phyloP scores from a whole-genome alignment of 352 stramenopile genomes.

The Aphanomyces astaci region DNA sequence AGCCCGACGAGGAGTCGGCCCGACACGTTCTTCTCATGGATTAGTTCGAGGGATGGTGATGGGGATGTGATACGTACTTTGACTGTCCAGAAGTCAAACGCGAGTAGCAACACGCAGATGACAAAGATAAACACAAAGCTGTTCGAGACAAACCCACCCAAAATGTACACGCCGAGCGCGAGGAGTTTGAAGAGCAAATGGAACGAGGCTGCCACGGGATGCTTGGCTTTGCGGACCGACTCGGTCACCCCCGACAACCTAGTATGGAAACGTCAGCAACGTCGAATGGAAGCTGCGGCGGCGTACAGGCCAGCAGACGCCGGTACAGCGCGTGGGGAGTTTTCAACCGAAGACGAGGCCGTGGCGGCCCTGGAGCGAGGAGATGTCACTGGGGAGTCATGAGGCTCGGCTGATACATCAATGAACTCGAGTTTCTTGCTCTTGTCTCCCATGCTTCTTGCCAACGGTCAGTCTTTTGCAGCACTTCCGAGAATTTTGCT shows the following conservation, averaged over 20 bases:
- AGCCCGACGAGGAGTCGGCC: slow-evolving; percentile 89
- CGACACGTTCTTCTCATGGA: slow-evolving; percentile 75
- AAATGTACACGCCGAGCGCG: slow-evolving; percentile 92
- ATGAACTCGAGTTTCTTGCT: slow-evolving; percentile 71
- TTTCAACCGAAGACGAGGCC: neutral
- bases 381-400: slow-evolving; percentile 28
- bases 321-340: neutral
- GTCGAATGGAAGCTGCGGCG: too few relatives aligned
- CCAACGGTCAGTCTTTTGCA: neutral
- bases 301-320: neutral
- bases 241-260: slow-evolving; percentile 67
- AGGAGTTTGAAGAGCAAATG: slow-evolving; percentile 96
- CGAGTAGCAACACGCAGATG: slow-evolving; percentile 92
- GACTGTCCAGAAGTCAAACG: slow-evolving; percentile 98
- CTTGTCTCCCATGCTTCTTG: neutral
- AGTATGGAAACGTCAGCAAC: neutral
- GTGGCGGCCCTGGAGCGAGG: slow-evolving; percentile 12
- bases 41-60: neutral
- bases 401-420: slow-evolving; percentile 27
- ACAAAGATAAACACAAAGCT: slow-evolving; percentile 97
- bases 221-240: slow-evolving; percentile 69
- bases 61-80: slow-evolving; percentile 58
- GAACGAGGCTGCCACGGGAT: slow-evolving; percentile 93
- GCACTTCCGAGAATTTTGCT: neutral
- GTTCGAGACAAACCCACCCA: slow-evolving; percentile 82